phyloP scores from a whole-genome alignment of 768 basidiomycete genomes.

The Pisolithus marmoratus region DNA sequence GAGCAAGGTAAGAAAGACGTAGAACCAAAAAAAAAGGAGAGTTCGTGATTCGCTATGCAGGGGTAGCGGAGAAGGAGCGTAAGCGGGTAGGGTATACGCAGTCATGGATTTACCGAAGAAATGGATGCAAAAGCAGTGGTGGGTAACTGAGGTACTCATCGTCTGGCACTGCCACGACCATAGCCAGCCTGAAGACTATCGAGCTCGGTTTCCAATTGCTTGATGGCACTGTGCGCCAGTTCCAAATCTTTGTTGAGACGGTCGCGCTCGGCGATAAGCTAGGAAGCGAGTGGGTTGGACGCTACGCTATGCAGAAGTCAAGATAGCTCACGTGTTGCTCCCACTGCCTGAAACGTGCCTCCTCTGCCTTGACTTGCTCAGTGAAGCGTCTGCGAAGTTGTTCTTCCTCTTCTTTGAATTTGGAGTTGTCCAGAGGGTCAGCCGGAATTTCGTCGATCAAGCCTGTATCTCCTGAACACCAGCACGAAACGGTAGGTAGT shows the following conservation, averaged over 20 bases:
- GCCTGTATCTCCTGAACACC: no score
- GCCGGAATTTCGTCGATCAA: no score
- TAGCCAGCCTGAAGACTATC: conserved; percentile 86
- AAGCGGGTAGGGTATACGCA: conserved; percentile 23
- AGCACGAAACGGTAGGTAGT: no score
- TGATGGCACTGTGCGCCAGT: conserved; percentile 86
- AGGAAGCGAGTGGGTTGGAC: conserved; percentile 13
- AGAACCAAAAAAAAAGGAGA: conserved; percentile 21
- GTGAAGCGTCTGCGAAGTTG: conserved; percentile 95
- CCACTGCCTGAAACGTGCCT: conserved; percentile 97
- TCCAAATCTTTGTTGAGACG: conserved; percentile 99
- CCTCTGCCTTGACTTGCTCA: conserved; percentile 99
- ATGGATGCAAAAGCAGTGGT: conserved; percentile 3
- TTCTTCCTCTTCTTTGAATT: conserved; percentile 99
- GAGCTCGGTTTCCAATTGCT: conserved; percentile 84
- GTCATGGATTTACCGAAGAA: conserved; percentile 4
- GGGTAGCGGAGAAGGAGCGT: conserved; percentile 13
- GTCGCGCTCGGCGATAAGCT: conserved; percentile 98
- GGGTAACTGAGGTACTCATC: conserved; percentile 11
- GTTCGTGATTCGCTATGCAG: conserved; percentile 9
- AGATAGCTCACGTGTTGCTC: conserved; percentile 80
- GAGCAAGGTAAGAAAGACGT: conserved; percentile 3
- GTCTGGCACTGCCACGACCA: conserved; percentile 51
- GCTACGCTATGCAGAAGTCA: background rate
- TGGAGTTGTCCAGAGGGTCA: conserved; percentile 99